Percentiles rank a stretch among this genome's conserved stretches.
Conservation (phyloP, 805 yeast species). For the Starmera dryadoides region DNA sequence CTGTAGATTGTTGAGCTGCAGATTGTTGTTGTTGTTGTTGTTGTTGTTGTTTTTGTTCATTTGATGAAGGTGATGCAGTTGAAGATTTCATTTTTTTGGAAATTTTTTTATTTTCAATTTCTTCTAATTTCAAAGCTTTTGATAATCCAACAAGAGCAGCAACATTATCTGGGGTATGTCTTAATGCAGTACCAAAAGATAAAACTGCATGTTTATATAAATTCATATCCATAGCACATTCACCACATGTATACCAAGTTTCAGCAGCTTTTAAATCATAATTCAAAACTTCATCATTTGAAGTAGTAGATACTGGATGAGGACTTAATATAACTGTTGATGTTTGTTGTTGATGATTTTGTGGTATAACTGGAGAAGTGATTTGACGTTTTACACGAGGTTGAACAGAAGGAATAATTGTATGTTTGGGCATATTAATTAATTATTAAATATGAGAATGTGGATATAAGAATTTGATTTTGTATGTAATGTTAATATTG, state of each 20-base stretch:
- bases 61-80: no score
- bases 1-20: constrained; percentile 13
- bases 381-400: constrained; percentile 12
- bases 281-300: background rate
- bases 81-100: background rate
- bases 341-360: background rate
- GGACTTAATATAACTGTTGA: background rate
- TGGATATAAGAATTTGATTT: no score
- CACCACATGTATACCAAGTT: constrained; percentile 41
- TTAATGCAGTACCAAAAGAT: constrained; percentile 15
- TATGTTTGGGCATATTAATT: constrained; percentile 15
- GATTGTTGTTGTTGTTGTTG: background rate
- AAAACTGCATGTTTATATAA: constrained; percentile 7
- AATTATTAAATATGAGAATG: no score
- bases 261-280: constrained; percentile 20
- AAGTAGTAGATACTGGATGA: background rate
- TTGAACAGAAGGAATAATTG: constrained; percentile 8
- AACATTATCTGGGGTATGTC: constrained; percentile 16
- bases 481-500: background rate
- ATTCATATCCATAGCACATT: constrained; percentile 37
- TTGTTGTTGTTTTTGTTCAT: no score
- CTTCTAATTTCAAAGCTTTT: constrained; percentile 7
- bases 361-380: background rate
- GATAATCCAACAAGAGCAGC: constrained; percentile 13
- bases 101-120: constrained; percentile 2